Conservation (phyloP, 306 rosid species). For the Aeschynomene evenia region DNA sequence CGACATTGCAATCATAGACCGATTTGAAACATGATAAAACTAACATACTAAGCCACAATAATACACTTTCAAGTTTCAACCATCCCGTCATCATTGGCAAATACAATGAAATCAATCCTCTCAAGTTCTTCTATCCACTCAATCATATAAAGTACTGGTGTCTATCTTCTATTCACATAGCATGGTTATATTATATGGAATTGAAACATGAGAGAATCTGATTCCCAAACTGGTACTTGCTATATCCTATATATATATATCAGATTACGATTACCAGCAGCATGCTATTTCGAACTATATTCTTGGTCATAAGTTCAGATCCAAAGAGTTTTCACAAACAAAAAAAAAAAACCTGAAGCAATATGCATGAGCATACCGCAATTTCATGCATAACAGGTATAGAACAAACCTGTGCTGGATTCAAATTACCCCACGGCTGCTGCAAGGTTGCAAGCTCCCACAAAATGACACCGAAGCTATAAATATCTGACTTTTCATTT, state of each 20-base stretch:
- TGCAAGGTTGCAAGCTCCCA: conserved; percentile 94
- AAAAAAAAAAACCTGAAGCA: conserved; percentile 22
- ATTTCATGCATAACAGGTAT: conserved; percentile 5
- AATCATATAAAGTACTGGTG: background rate
- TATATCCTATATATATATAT: conserved; percentile 24
- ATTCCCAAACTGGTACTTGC: conserved; percentile 3
- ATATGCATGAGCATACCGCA: conserved; percentile 12
- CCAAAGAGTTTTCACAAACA: background rate
- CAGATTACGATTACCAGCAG: conserved; percentile 16
- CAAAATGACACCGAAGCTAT: conserved; percentile 93
- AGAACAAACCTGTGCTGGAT: conserved; percentile 86
- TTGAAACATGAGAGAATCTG: background rate
- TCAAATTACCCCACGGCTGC: conserved; percentile 92
- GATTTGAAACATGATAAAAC: background rate
- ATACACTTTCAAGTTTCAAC: conserved; percentile 12
- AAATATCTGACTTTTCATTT: conserved; percentile 93
- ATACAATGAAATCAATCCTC: background rate
- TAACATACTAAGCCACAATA: background rate
- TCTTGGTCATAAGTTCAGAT: conserved; percentile 10
- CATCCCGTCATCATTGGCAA: conserved; percentile 2
- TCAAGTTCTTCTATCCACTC: background rate
- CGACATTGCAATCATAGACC: background rate
- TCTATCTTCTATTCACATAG: background rate
- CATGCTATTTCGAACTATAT: conserved; percentile 2
- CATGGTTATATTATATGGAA: background rate